phyloP scores from a whole-genome alignment of 768 basidiomycete genomes.

The Termitomyces sp. region DNA sequence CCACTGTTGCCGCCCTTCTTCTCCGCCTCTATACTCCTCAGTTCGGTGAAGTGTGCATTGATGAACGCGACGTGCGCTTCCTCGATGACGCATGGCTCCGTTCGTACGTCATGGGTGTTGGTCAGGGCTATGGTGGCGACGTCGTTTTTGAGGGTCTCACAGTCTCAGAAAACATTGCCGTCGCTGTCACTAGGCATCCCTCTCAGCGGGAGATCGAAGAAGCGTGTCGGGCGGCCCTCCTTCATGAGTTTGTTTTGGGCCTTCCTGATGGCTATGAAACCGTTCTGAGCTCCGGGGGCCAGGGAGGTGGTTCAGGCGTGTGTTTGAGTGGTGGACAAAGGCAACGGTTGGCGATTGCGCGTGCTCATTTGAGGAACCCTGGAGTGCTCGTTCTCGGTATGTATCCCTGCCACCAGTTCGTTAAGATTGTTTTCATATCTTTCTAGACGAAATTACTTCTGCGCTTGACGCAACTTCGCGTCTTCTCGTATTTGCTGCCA shows the following conservation, averaged over 20 bases:
- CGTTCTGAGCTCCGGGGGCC: conserved; percentile 55
- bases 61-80: conserved; percentile 74
- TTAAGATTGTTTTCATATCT: not conserved
- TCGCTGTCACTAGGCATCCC: conserved; percentile 56
- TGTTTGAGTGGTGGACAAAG: conserved; percentile 88
- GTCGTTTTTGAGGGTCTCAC: conserved; percentile 76
- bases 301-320: conserved; percentile 30
- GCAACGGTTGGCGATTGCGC: conserved; percentile 85
- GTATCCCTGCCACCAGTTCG: conserved; percentile 21
- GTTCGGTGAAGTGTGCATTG: conserved; percentile 65
- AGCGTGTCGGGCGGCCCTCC: conserved; percentile 78
- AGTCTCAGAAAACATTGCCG: conserved; percentile 82
- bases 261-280: conserved; percentile 92
- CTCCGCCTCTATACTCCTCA: conserved; percentile 71
- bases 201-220: conserved; percentile 66
- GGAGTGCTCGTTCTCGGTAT: conserved; percentile 85
- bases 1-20: conserved; percentile 79
- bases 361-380: conserved; percentile 82
- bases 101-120: conserved; percentile 66
- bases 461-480: conserved; percentile 86
- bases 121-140: conserved; percentile 54
- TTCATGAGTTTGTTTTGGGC: conserved; percentile 82
- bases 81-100: conserved; percentile 70
- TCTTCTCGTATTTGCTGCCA: conserved; percentile 73
- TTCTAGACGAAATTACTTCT: conserved; percentile 71